Base-by-base conservation (phyloP, 2,329 filamentous ascomycete species). In the Colletotrichum karsti region DNA sequence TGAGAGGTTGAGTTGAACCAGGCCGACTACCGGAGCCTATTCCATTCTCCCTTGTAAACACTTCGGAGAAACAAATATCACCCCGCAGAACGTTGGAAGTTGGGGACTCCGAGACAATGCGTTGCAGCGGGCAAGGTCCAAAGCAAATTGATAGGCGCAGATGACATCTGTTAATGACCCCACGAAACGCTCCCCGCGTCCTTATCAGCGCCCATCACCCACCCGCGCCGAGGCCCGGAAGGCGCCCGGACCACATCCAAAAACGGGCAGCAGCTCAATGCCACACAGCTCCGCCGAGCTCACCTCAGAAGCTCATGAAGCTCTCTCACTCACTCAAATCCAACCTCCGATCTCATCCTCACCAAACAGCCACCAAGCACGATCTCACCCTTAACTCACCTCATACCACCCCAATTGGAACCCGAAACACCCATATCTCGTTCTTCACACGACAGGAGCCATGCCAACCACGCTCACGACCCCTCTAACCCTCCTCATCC, bases 401-500 rank as follows among this genome's bases (percentile, higher is more conserved):
- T 50, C 46, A 44, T n/a, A 30, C 1, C 5, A 24, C 22, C 46
- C 18, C 22, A 1, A 6, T 15, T 13, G 2, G 20, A 15, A 2
- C 18, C 46, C 15, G 28, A 2, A 26, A 9, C 41, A 44, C 9
- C 9, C 18, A 24, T 2, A 44, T 13, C 41, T 15, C 18, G 13
- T 13, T 7, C 20, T 13, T 20, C 4, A 9, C 20, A 48, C 7
- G n/a, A 42, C 9, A 18, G 48, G 37, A 41, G 18, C 6, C 33
- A 67, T 63, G 60, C 54, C 65, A 13, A 66, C 62, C 9, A 69
- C 18, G 15, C 37, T 69, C 66, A 28, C 44, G 7, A 50, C 55
- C 41, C 10, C 66, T 12, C 48, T 65, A 28, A 24, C 63, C 28
- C 42, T 82, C 26, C 81, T 77, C 2, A 79, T 96, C 72, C 83